These are phyloP conservation scores for Saksenaea vasiformis DNA, from an alignment of 371 early-diverging fungal genomes.

Conservation along the genomic window DNA sequence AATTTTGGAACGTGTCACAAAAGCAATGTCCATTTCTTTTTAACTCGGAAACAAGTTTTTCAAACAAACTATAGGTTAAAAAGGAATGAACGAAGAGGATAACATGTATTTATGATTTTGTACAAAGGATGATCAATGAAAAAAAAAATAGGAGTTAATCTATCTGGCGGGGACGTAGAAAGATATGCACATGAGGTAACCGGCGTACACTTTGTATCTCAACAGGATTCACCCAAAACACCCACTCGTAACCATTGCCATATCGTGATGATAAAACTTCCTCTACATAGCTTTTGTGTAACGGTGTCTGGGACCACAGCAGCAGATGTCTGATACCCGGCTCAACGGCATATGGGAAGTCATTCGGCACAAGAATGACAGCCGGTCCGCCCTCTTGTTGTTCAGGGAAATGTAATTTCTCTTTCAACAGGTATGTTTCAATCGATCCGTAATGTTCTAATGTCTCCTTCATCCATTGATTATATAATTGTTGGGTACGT, in stretches of 20 bases:
- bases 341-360: slow-evolving; percentile 63
- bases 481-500: slow-evolving; percentile 32
- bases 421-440: slow-evolving; percentile 39
- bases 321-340: slow-evolving; percentile 50
- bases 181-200: slow-evolving; percentile 47
- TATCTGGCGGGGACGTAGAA: slow-evolving; percentile 30
- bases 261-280: slow-evolving; percentile 27
- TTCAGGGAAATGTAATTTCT: slow-evolving; percentile 43
- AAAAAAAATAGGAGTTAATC: background rate
- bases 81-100: background rate
- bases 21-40: too few species aligned
- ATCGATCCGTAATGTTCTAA: slow-evolving; percentile 45
- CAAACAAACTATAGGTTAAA: background rate
- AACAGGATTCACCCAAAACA: slow-evolving; percentile 48
- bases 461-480: slow-evolving; percentile 37
- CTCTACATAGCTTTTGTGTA: slow-evolving; percentile 28
- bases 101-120: background rate
- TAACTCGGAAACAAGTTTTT: background rate
- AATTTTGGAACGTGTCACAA: background rate
- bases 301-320: slow-evolving; percentile 57
- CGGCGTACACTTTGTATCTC: slow-evolving; percentile 37
- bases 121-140: background rate
- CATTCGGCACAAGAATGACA: slow-evolving; percentile 55
- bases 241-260: slow-evolving; percentile 34
- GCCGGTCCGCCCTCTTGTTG: background rate